These are phyloP conservation scores for Protomyces arabidopsidicola DNA, from an alignment of 1,139 yeast species.

Conservation along the genomic window DNA sequence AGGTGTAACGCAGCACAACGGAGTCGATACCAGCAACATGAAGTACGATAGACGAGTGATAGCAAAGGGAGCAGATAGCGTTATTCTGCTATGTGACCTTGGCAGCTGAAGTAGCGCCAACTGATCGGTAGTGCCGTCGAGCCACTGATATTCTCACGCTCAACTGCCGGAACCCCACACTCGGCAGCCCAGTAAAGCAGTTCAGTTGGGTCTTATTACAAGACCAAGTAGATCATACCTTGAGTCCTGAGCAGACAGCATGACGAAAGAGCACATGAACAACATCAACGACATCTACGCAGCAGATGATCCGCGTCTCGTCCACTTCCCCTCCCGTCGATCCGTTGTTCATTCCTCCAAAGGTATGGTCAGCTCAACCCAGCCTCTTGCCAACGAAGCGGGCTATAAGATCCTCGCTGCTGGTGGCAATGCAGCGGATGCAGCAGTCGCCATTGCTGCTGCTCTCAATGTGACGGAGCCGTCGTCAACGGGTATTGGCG, in stretches of 20 bases:
- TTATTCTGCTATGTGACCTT: too few species aligned
- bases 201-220: too few species aligned
- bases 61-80: too few species aligned
- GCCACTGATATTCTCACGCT: too few species aligned
- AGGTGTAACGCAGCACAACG: too few species aligned
- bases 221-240: too few species aligned
- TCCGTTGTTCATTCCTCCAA: slow-evolving; percentile 71
- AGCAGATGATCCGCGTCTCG: slow-evolving; percentile 16
- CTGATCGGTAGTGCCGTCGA: too few species aligned
- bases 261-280: not conserved
- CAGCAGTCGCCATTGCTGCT: slow-evolving; percentile 76
- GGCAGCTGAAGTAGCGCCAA: too few species aligned
- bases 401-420: slow-evolving; percentile 59
- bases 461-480: slow-evolving; percentile 71
- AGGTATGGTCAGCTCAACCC: slow-evolving; percentile 72
- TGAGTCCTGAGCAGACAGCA: not conserved
- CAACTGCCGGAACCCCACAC: too few species aligned
- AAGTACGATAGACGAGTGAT: too few species aligned
- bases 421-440: slow-evolving; percentile 76
- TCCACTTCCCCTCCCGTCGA: slow-evolving; percentile 54
- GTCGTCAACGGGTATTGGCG: slow-evolving; percentile 75
- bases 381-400: slow-evolving; percentile 72
- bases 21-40: too few species aligned
- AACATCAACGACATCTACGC: slow-evolving; percentile 25
- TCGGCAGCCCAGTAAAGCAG: too few species aligned